These are phyloP conservation scores for Chrysoporthe puriensis DNA, from an alignment of 2,329 filamentous ascomycete genomes.

Conservation along the genomic window DNA sequence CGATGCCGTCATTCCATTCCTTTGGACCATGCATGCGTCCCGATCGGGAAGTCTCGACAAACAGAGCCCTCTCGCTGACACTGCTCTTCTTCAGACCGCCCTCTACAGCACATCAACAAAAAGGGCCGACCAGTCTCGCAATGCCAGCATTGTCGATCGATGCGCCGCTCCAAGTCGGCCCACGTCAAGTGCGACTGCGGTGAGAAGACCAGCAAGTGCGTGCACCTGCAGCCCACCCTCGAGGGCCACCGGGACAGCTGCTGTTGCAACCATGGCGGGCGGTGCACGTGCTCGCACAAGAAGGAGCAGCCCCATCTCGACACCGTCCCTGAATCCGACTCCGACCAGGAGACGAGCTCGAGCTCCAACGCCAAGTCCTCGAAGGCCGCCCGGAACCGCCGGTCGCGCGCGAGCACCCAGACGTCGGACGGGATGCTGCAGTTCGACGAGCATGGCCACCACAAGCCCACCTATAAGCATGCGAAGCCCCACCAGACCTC, in stretches of 20 bases:
- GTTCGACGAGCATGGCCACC: conserved; percentile 67
- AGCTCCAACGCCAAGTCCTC: conserved; percentile 44
- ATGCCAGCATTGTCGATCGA: conserved; percentile 93
- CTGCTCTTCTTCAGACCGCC: conserved; percentile 68
- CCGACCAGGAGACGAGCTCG: conserved; percentile 45
- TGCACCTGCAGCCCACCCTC: conserved; percentile 60
- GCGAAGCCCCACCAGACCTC: conserved; percentile 64
- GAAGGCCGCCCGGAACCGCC: conserved; percentile 43
- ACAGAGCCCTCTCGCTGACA: conserved; percentile 16
- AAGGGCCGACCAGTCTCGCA: conserved; percentile 97
- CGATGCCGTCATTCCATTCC: conserved; percentile 7
- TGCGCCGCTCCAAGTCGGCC: conserved; percentile 93
- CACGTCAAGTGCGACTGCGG: conserved; percentile 97
- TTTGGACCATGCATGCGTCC: background rate
- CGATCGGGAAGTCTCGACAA: background rate
- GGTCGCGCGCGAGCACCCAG: conserved; percentile 64
- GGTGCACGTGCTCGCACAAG: conserved; percentile 67
- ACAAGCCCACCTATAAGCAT: conserved; percentile 65
- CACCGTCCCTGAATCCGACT: conserved; percentile 67
- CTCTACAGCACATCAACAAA: conserved; percentile 92
- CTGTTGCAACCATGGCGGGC: conserved; percentile 71
- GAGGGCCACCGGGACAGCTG: conserved; percentile 68
- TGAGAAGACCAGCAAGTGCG: conserved; percentile 79
- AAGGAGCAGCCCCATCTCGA: conserved; percentile 62
- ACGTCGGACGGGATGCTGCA: conserved; percentile 63